Evolutionary conservation across 2,329 filamentous ascomycete species (phyloP).

Genomic region (Iodosphaeria phyllophila): DNA sequence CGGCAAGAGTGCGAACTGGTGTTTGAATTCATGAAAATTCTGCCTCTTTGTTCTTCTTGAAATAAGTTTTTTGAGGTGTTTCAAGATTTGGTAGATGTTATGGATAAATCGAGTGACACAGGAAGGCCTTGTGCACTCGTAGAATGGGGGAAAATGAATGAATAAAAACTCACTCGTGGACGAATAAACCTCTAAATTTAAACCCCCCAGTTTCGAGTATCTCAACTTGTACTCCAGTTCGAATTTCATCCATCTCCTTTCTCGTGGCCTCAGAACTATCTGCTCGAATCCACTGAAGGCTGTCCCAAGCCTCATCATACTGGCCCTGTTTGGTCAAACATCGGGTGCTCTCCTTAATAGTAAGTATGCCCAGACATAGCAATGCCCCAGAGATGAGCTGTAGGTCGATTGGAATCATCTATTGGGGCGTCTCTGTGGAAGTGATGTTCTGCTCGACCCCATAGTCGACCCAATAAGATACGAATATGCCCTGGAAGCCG

Average conservation of each 20-base stretch:
- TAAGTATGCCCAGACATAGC: constrained; percentile 27
- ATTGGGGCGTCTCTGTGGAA: constrained; percentile 20
- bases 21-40: no score
- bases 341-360: constrained; percentile 26
- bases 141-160: no score
- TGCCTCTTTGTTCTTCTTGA: no score
- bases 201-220: constrained; percentile 23
- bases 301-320: constrained; percentile 23
- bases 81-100: constrained; percentile 3
- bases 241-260: constrained; percentile 30
- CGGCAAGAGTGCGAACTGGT: no score
- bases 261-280: constrained; percentile 15
- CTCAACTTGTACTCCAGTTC: constrained; percentile 25
- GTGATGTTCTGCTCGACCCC: constrained; percentile 17
- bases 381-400: constrained; percentile 27
- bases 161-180: no score
- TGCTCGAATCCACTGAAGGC: constrained; percentile 31
- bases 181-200: constrained; percentile 10
- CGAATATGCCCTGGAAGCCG: constrained; percentile 29
- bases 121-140: background rate
- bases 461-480: constrained; percentile 34
- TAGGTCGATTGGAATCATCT: constrained; percentile 35
- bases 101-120: background rate
- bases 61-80: no score
- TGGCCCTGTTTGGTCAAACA: constrained; percentile 29